Evolutionary conservation across 176 grass and related monocot genomes (phyloP), one percentile per base, ranked within the genome.

Genomic region (Carex myosuroides): DNA sequence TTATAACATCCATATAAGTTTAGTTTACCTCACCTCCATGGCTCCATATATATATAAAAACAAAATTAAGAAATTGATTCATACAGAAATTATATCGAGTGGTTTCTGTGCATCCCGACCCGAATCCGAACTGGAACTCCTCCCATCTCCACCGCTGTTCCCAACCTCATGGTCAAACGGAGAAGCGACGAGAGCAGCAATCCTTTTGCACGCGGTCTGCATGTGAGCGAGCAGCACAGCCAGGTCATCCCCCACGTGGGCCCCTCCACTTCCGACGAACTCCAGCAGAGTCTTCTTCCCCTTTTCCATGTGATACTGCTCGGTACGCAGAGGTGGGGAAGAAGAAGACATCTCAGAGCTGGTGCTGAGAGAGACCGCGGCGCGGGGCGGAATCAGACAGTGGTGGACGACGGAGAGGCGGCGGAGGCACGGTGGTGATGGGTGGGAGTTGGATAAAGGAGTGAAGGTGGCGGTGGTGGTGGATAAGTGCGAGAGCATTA

Each of bases 121-220:
- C 83, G n/a, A 86, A 85, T 37, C 77, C 60, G 35, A 83, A 53
- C 33, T 80, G 18, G 77, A 67, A 57, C 85, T 24, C 37, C 4
- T 61, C 32, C 52, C 46, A 30, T 13, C 73, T 8, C 41, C 69
- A 20, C n/a, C 59, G 2, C 58, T 39, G 13, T 65, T 16, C 20
- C 61, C 70, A 44, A 90, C 62, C 65, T 95, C 88, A 21, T 84
- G 60, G 67, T 90, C 92, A 18, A 86, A 84, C 4, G 96, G 91
- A 3, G 91, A 98, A 53, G 89, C 93, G 0, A 90, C 93, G 26
- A 93, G 85, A 18, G 88, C 91, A 20, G 93, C 89, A 82, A 98
- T 98, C 85, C 91, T 72, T 89, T 98, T 98, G 88, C 89, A 95
- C 35, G 93, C 96, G 88, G 83, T 72, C 86, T 98, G 93, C 74